Evolutionary conservation across 202 grass and related monocot species (phyloP).

Genomic region (Elaeis oleifera): DNA sequence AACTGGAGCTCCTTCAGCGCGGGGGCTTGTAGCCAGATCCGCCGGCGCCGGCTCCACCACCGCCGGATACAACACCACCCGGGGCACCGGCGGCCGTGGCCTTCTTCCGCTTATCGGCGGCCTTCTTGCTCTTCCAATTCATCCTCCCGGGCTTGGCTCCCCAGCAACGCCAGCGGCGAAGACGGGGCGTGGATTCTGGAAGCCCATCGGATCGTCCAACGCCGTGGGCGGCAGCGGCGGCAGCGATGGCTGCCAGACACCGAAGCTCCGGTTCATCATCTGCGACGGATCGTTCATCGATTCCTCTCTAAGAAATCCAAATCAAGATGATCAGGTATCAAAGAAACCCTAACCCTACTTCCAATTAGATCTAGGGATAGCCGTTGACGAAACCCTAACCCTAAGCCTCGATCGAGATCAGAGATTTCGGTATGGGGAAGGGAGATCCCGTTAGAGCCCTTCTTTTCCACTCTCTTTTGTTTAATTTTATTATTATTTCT

Average conservation of each 20-base stretch:
- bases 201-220: constrained; percentile 21
- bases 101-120: constrained; percentile 25
- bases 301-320: background rate
- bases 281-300: constrained; percentile 51
- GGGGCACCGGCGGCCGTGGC: background rate
- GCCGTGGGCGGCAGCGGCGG: constrained; percentile 21
- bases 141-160: background rate
- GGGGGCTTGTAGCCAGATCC: constrained; percentile 50
- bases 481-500: too few species aligned
- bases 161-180: background rate
- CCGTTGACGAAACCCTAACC: constrained; percentile 28
- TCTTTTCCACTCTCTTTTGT: too few species aligned
- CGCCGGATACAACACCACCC: too few species aligned
- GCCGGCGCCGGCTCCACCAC: constrained; percentile 1
- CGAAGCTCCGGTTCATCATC: constrained; percentile 44
- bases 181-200: constrained; percentile 2
- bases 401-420: constrained; percentile 34
- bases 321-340: background rate
- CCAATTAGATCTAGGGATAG: too few species aligned
- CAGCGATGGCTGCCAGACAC: constrained; percentile 41
- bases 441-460: too few species aligned
- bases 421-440: background rate
- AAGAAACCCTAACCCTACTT: too few species aligned
- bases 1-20: constrained; percentile 70
- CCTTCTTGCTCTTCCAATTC: constrained; percentile 22